phyloP scores from a whole-genome alignment of 495 filamentous ascomycete genomes.

The Haplographium delicatum region DNA sequence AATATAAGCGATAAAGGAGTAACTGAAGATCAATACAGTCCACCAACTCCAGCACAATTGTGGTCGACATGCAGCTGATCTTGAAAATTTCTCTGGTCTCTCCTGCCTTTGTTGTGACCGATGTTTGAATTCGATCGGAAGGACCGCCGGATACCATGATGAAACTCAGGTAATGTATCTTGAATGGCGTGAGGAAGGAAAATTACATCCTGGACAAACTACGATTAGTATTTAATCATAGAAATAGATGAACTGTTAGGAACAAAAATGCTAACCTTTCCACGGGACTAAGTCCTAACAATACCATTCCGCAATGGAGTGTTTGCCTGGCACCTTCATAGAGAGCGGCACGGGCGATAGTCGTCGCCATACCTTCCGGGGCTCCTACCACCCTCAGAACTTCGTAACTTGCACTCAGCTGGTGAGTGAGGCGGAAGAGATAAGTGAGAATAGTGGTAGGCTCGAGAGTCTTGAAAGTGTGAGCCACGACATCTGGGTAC shows the following conservation, averaged over 20 bases:
- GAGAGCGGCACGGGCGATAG: neutral
- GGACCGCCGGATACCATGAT: no score
- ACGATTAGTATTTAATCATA: neutral
- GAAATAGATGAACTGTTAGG: neutral
- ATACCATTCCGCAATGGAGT: neutral
- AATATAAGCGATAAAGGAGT: no score
- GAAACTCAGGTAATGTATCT: no score
- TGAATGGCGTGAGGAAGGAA: neutral
- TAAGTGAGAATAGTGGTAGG: neutral
- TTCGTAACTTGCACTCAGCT: slow-evolving; percentile 1
- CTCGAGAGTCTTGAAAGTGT: slow-evolving; percentile 1
- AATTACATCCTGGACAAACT: neutral
- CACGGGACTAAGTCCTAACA: neutral
- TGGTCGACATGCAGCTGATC: no score
- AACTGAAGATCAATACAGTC: no score
- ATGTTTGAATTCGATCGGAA: no score
- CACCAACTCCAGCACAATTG: no score
- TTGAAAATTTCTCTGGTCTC: no score
- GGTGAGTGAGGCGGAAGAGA: neutral
- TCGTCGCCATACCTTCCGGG: neutral
- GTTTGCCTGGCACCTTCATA: neutral
- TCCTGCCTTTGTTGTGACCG: no score
- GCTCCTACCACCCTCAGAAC: neutral
- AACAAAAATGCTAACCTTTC: neutral
- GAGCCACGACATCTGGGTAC: neutral